Evolutionary conservation across 2,329 filamentous ascomycete species (phyloP).

Genomic region (Plectosphaerella sp.): DNA sequence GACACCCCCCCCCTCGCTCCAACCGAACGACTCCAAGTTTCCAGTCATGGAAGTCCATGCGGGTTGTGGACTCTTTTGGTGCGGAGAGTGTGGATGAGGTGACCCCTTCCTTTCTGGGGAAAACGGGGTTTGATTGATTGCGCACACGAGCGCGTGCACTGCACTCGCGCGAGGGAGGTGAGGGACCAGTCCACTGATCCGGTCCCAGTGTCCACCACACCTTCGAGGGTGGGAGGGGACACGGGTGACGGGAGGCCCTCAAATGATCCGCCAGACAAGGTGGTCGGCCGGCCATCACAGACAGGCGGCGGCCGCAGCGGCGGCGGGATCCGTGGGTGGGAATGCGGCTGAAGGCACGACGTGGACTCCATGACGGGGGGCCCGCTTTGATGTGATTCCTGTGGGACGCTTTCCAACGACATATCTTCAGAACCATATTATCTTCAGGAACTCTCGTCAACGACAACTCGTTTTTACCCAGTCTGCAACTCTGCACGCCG

Average conservation of each 20-base stretch:
- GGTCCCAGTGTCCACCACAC: constrained; percentile 2
- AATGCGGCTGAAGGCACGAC: constrained; percentile 1
- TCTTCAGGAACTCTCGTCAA: background rate
- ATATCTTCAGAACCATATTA: background rate
- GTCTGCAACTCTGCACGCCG: no score
- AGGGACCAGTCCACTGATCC: constrained; percentile 3
- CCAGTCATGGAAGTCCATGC: background rate
- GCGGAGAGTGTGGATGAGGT: constrained; percentile 1
- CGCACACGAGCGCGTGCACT: no score
- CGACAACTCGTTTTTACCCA: no score
- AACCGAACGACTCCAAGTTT: no score
- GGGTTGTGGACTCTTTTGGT: background rate
- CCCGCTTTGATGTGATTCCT: constrained; percentile 1
- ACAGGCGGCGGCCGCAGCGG: background rate
- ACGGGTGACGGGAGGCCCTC: background rate
- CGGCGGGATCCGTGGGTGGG: constrained; percentile 3
- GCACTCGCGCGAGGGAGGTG: background rate
- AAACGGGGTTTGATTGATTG: background rate
- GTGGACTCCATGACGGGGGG: background rate
- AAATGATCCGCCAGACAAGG: constrained; percentile 3
- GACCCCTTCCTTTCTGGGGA: background rate
- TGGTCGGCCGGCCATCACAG: background rate
- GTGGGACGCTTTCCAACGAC: background rate
- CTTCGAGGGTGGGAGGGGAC: background rate
- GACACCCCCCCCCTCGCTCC: no score